Base-by-base conservation (phyloP, 352 stramenopile genomes). In the Phytophthora fragariae region DNA sequence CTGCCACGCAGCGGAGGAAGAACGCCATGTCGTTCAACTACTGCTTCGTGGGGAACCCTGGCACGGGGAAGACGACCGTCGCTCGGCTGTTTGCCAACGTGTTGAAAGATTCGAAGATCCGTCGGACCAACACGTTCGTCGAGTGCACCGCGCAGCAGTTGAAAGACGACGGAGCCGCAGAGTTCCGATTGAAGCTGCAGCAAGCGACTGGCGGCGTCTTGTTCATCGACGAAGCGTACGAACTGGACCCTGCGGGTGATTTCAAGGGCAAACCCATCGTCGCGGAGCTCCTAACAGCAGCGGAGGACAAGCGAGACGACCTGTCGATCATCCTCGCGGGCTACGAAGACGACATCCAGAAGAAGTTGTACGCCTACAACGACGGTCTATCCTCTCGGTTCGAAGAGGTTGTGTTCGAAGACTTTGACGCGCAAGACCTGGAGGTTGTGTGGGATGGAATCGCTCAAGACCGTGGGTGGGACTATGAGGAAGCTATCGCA, bases 221-320 rank as follows among this genome's bases (percentile, higher is more conserved):
- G 12, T 98, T 98, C 62, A 96, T 98, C 29, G 95, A 98, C 57
- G 95, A 98, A 72, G 93, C 92, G 46, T 98, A 98, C 62, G 86
- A 96, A 35, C 61, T 98, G 44, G 90, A 98, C 46, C 93, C 93
- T 4, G 71, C 84, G 7, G 77, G 73, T 6, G 89, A 97, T 53
- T 80, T 81, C 21, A 95, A 92, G 52, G 93, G 90, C 1, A 93
- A 88, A 54, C 81, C 92, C 8, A 95, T 98, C 27, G 86, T 97
- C 15, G 93, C 95, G 5, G 86, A 97, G 57, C 60, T 98, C 29
- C 68, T 98, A n/a, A 88, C 91, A 17, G 84, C 91, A 15, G 84
- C 91, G 12, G 94, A 98, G 69, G 91, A 98, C 67, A 77, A 93
- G 41, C 88, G 92, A 15, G 92, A 90, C 19, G 79, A 90, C 17